Percentiles rank a stretch among this genome's conserved stretches.
These are phyloP conservation scores for Graphiopsis chlorocephala DNA, from an alignment of 2,329 filamentous ascomycete species.

Conservation along the genomic window DNA sequence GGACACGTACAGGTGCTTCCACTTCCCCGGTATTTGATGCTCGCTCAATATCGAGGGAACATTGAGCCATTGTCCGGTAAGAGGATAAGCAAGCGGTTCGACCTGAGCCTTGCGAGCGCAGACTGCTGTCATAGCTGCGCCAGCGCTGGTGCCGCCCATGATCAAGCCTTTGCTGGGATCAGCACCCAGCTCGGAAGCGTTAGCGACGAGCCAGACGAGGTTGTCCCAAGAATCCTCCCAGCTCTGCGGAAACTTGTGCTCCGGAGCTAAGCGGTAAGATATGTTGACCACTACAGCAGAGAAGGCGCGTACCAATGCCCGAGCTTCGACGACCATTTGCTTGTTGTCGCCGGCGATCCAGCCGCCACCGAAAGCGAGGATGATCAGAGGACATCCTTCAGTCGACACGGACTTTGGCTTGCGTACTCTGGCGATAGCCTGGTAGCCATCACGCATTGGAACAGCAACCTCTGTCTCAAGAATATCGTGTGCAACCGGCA, in stretches of 20 bases:
- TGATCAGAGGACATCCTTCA: conserved; percentile 20
- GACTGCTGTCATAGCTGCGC: conserved; percentile 42
- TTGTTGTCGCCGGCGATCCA: conserved; percentile 23
- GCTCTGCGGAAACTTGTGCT: conserved; percentile 54
- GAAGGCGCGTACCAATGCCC: conserved; percentile 15
- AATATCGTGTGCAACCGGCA: background rate
- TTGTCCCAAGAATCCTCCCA: conserved; percentile 52
- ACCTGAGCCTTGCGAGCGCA: conserved; percentile 43
- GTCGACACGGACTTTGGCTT: conserved; percentile 22
- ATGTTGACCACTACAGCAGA: background rate
- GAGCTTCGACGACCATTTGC: conserved; percentile 20
- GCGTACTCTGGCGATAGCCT: conserved; percentile 35
- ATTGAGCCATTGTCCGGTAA: conserved; percentile 49
- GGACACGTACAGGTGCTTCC: conserved; percentile 39
- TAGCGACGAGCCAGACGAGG: conserved; percentile 43
- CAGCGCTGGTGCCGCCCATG: conserved; percentile 50
- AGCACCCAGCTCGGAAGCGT: conserved; percentile 41
- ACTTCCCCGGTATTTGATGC: conserved; percentile 39
- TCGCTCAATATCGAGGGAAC: conserved; percentile 39
- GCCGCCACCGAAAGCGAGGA: conserved; percentile 26
- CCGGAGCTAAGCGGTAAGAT: conserved; percentile 57
- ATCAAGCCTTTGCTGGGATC: conserved; percentile 49
- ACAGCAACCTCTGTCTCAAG: conserved; percentile 17
- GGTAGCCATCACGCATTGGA: conserved; percentile 32
- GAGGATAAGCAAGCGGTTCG: conserved; percentile 39